Evolutionary conservation across 2,329 filamentous ascomycete species (phyloP), one percentile per base, ranked within the genome.

Genomic region (Verticillium nonalfalfae): DNA sequence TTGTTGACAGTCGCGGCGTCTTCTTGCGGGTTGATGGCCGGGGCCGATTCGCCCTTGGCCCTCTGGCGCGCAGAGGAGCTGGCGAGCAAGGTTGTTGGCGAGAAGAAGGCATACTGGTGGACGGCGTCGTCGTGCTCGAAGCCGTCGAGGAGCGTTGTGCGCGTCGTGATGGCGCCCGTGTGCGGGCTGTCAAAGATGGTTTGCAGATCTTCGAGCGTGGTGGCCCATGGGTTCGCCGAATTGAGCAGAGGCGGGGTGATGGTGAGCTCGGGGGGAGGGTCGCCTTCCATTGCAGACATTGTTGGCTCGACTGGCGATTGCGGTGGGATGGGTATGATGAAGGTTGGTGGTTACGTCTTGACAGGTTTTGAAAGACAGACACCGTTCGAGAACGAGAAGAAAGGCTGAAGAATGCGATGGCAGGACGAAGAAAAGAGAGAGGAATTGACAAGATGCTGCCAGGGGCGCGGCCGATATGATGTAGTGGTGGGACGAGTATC

Each of bases 181-280:
- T 83, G 76, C 0, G 82, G 77, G 58, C 79, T 86, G 35, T 76
- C 71, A 69, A 90, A 90, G 7, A 93, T 82, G 1, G 75, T 74
- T 45, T 76, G 72, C 4, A 93, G 81, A 65, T 93, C 84, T 4
- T 81, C 77, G 5, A 82, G 72, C 2, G 82, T 85, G 0, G 89
- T 91, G 33, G 90, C 89, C 90, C 90, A 93, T 0, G 90, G 90
- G 58, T 85, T 88, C 35, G 90, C 85, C 0, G 89, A 90, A 74
- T 93, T 93, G 65, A 93, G 77, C 7, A 94, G 77, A 0, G 89
- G 88, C 0, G 88, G 89, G 54, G 78, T 67, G 63, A 92, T 85
- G 7, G 66, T 58, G 10, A 89, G 71, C 65, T 63, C 59, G 1
- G 64, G 65, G 9, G 65, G 66, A 5, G 58, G 61, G 40, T 59